Evolutionary conservation across 1,284 basidiomycete species (phyloP).

Genomic region (Fistulinella cinereoalba): DNA sequence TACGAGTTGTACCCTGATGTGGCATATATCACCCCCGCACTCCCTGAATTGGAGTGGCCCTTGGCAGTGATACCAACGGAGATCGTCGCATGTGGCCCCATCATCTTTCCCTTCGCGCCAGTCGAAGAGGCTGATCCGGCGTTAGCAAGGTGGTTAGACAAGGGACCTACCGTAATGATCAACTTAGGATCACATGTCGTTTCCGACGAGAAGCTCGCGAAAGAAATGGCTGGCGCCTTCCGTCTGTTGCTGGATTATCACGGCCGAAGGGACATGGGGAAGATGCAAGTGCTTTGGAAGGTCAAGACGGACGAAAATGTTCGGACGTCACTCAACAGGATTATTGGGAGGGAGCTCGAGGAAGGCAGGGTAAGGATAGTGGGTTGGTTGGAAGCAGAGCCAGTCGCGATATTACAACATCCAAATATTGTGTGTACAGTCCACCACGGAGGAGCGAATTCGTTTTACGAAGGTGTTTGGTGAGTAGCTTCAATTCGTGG

Average conservation of each 20-base stretch:
- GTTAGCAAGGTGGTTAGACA: not conserved
- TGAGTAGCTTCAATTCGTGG: not conserved
- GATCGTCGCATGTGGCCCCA: not conserved
- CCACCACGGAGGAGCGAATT: conserved; percentile 19
- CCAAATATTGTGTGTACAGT: conserved; percentile 13
- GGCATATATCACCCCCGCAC: not conserved
- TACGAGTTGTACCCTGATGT: not conserved
- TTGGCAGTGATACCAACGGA: not conserved
- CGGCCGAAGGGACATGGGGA: not conserved
- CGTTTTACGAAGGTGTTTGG: conserved; percentile 16
- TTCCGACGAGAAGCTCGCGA: not conserved
- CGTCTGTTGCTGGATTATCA: not conserved
- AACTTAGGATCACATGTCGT: not conserved
- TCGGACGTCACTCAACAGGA: not conserved
- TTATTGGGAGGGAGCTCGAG: not conserved
- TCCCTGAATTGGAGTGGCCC: conserved; percentile 1
- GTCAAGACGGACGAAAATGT: not conserved
- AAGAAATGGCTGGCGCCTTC: not conserved
- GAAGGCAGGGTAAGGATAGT: conserved; percentile 2
- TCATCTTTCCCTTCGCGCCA: not conserved
- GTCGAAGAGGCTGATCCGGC: not conserved
- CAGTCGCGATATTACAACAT: conserved; percentile 14
- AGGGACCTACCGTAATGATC: not conserved
- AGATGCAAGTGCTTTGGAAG: not conserved
- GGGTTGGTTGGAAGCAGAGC: conserved; percentile 11